Conservation (phyloP, 805 yeast species). For the Hanseniaspora singularis region DNA sequence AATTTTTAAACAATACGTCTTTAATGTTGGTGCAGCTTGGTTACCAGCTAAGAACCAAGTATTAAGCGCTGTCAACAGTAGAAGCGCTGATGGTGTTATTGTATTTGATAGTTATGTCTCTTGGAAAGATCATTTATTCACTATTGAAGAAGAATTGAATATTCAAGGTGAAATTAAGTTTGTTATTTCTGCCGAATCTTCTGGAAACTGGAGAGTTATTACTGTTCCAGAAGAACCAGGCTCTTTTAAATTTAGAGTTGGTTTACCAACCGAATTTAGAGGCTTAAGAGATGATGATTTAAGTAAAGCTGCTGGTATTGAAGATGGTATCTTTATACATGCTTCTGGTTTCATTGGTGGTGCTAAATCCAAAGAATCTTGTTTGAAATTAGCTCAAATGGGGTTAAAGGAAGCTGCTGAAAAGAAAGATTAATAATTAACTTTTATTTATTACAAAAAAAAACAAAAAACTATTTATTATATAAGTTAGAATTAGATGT, state of each 20-base stretch:
- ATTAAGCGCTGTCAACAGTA: constrained; percentile 46
- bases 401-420: constrained; percentile 8
- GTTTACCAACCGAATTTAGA: constrained; percentile 85
- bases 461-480: too few relatives aligned
- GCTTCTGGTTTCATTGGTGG: constrained; percentile 98
- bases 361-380: constrained; percentile 67
- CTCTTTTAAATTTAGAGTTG: constrained; percentile 73
- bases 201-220: constrained; percentile 69
- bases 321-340: constrained; percentile 81
- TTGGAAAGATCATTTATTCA: constrained; percentile 88
- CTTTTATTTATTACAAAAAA: background rate
- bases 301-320: constrained; percentile 61
- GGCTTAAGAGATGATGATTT: constrained; percentile 87
- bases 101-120: constrained; percentile 70
- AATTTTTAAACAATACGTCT: constrained; percentile 56
- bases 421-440: too few relatives aligned
- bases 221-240: constrained; percentile 75
- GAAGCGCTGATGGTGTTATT: constrained; percentile 62
- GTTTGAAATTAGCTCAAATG: constrained; percentile 52
- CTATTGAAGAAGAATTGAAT: constrained; percentile 50
- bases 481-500: too few relatives aligned
- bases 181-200: constrained; percentile 69
- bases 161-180: constrained; percentile 51
- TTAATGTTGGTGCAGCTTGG: constrained; percentile 74
- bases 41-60: constrained; percentile 79